These are phyloP conservation scores for Bryoglossum gracile DNA, from an alignment of 495 filamentous ascomycete species.

Conservation along the genomic window DNA sequence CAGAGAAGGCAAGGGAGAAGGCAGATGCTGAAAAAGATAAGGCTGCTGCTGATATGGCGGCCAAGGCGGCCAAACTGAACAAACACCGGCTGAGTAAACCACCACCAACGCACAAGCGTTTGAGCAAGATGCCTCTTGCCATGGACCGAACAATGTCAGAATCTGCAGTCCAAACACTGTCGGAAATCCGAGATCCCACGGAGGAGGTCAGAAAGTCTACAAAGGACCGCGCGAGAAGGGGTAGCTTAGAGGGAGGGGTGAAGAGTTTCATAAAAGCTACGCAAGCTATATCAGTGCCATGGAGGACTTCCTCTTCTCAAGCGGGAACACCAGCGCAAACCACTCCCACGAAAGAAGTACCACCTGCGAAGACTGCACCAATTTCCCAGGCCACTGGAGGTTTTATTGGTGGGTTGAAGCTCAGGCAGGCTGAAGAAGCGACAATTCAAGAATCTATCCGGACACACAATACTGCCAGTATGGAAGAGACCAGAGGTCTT, in stretches of 20 bases:
- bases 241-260: slow-evolving; percentile 16
- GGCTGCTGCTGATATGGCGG: no score
- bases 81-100: slow-evolving; percentile 33
- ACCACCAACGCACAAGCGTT: slow-evolving; percentile 20
- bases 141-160: slow-evolving; percentile 14
- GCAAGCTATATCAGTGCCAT: slow-evolving; percentile 5
- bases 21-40: slow-evolving; percentile 32
- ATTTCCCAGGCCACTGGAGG: slow-evolving; percentile 4
- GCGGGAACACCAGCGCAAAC: background rate
- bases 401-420: slow-evolving; percentile 27
- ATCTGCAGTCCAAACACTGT: background rate
- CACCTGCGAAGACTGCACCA: background rate
- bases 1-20: slow-evolving; percentile 36
- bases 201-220: background rate
- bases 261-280: slow-evolving; percentile 8
- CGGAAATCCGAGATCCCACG: background rate
- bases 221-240: slow-evolving; percentile 2
- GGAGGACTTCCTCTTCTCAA: slow-evolving; percentile 8
- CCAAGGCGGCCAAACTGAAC: slow-evolving; percentile 31
- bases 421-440: slow-evolving; percentile 24
- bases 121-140: slow-evolving; percentile 2
- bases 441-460: slow-evolving; percentile 15
- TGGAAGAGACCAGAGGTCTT: background rate
- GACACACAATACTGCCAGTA: background rate
- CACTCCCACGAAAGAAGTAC: background rate